Conservation (phyloP, 768 basidiomycete genomes). For the Pholiota conissans region DNA sequence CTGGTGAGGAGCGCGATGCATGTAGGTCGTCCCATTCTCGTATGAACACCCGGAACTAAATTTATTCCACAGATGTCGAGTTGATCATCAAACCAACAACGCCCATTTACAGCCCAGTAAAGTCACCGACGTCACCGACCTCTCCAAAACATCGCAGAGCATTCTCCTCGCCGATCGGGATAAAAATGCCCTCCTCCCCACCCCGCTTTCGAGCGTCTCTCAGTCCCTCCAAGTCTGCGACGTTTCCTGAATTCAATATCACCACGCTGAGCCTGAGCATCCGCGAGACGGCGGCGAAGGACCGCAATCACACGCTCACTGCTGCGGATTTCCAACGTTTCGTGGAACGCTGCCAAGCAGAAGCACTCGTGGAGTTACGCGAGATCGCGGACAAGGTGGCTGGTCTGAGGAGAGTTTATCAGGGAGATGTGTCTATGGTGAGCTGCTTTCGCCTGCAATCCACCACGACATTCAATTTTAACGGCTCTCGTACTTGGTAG, state of each 20-base stretch:
- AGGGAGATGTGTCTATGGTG: conserved; percentile 14
- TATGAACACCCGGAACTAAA: background rate
- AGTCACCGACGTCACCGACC: background rate
- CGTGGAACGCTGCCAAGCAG: conserved; percentile 16
- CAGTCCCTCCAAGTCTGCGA: background rate
- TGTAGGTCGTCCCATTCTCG: conserved; percentile 7
- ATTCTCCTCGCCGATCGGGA: background rate
- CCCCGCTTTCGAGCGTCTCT: background rate
- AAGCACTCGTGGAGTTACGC: conserved; percentile 16
- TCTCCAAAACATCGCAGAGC: background rate
- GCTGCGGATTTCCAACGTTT: conserved; percentile 15
- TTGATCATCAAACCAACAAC: conserved; percentile 14
- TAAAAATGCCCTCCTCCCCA: background rate
- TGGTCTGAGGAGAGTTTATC: conserved; percentile 9
- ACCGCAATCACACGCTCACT: conserved; percentile 16
- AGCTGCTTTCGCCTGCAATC: background rate
- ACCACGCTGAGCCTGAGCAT: conserved; percentile 11
- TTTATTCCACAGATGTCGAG: conserved; percentile 12
- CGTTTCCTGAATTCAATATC: background rate
- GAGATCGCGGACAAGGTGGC: conserved; percentile 10
- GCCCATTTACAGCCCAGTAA: background rate
- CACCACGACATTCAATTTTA: background rate
- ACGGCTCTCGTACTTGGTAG: conserved; percentile 3
- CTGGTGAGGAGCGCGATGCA: conserved; percentile 14
- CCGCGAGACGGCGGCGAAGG: conserved; percentile 14